Evolutionary conservation across 2,329 filamentous ascomycete genomes (phyloP).

Genomic region (Hymenotorrendiella dingleyae): DNA sequence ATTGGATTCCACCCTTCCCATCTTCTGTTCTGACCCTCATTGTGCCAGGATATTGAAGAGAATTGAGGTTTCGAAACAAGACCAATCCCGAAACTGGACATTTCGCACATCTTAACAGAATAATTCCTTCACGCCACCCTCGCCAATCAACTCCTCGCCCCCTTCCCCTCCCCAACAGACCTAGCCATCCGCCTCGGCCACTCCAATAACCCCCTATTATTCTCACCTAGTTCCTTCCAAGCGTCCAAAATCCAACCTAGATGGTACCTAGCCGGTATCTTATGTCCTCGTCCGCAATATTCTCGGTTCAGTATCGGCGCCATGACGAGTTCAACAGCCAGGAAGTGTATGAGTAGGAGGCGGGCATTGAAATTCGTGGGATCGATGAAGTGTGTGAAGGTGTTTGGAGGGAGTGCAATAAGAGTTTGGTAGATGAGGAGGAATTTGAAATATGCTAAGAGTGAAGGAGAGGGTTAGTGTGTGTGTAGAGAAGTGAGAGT

Average conservation of each 20-base stretch:
- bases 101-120: no score
- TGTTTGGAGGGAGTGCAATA: constrained; percentile 34
- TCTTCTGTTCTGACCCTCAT: no score
- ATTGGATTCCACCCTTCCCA: no score
- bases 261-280: constrained; percentile 7
- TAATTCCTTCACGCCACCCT: no score
- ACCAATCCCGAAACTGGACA: no score
- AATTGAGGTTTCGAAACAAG: no score
- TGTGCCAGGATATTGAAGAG: no score
- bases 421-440: constrained; percentile 37
- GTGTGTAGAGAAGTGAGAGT: background rate
- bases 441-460: constrained; percentile 34
- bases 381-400: constrained; percentile 39
- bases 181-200: constrained; percentile 18
- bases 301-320: constrained; percentile 33
- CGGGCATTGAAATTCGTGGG: constrained; percentile 36
- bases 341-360: constrained; percentile 41
- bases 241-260: constrained; percentile 11
- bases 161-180: background rate
- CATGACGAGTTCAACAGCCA: constrained; percentile 40
- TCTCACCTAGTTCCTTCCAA: constrained; percentile 1
- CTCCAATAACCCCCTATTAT: constrained; percentile 7
- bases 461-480: background rate
- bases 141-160: no score
- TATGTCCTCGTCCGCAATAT: constrained; percentile 18